Percentiles rank a stretch among this genome's conserved stretches.
These are phyloP conservation scores for Pseudocercospora musae DNA, from an alignment of 2,329 filamentous ascomycete species.

Conservation along the genomic window DNA sequence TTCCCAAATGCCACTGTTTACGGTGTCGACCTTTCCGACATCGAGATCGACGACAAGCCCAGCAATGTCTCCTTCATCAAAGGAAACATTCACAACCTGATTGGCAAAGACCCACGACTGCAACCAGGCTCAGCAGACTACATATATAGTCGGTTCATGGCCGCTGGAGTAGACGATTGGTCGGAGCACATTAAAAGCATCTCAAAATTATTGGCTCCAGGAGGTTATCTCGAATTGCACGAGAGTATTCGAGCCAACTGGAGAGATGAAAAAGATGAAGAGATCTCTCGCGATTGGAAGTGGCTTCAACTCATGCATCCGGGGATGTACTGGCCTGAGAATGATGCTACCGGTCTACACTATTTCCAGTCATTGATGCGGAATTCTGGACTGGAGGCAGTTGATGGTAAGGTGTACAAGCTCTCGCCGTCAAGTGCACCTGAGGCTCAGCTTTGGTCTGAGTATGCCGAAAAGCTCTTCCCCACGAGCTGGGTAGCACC, in stretches of 20 bases:
- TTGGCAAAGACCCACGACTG: conserved; percentile 5
- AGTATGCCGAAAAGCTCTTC: background rate
- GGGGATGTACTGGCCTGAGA: background rate
- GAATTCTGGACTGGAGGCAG: background rate
- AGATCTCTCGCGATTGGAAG: conserved; percentile 5
- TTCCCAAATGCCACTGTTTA: too few relatives aligned
- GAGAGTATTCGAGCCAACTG: too few relatives aligned
- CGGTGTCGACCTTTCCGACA: conserved; percentile 4
- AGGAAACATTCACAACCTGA: conserved; percentile 12
- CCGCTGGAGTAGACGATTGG: conserved; percentile 11
- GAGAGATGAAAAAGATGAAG: background rate
- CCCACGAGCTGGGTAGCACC: background rate
- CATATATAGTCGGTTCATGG: conserved; percentile 10
- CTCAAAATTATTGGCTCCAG: background rate
- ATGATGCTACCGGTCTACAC: background rate
- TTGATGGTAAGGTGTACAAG: conserved; percentile 1
- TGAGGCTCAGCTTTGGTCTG: conserved; percentile 4
- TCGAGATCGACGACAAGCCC: conserved; percentile 3
- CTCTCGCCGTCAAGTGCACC: background rate
- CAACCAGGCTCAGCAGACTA: conserved; percentile 6
- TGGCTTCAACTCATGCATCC: conserved; percentile 3
- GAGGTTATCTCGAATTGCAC: too few relatives aligned
- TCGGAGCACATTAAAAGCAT: background rate
- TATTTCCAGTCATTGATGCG: background rate
- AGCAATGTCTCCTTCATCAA: conserved; percentile 12